Conservation (phyloP, 805 yeast species). For the Saccharomycopsis lassenensis region DNA sequence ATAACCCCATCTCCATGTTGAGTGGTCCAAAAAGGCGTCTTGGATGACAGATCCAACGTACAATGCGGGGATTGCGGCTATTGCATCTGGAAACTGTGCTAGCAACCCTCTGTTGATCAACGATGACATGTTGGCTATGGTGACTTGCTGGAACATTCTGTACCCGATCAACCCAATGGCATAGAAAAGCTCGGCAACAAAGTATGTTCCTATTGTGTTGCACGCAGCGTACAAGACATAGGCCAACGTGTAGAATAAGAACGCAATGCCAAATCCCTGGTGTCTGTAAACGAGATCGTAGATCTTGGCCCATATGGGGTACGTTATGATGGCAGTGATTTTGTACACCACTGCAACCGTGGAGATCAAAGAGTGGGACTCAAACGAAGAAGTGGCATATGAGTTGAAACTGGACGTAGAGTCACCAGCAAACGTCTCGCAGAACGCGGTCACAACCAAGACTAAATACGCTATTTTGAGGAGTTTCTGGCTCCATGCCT, state of each 20-base stretch:
- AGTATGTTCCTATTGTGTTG: slow-evolving; percentile 24
- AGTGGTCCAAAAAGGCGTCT: slow-evolving; percentile 24
- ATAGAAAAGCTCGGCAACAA: slow-evolving; percentile 27
- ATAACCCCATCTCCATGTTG: slow-evolving; percentile 41
- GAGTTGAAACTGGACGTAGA: slow-evolving; percentile 21
- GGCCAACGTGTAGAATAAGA: slow-evolving; percentile 25
- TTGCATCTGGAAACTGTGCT: slow-evolving; percentile 27
- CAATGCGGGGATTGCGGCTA: slow-evolving; percentile 23
- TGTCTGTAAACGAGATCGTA: slow-evolving; percentile 30
- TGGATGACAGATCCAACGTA: slow-evolving; percentile 23
- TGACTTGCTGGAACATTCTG: slow-evolving; percentile 27
- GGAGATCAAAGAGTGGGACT: slow-evolving; percentile 28
- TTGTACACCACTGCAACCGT: slow-evolving; percentile 30
- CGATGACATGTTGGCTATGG: slow-evolving; percentile 30
- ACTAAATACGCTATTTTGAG: slow-evolving; percentile 21
- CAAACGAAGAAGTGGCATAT: slow-evolving; percentile 29
- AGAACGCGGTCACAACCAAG: slow-evolving; percentile 22
- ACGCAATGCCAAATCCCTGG: slow-evolving; percentile 27
- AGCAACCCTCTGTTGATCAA: slow-evolving; percentile 29
- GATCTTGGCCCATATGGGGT: slow-evolving; percentile 29
- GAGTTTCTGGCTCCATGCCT: slow-evolving; percentile 20
- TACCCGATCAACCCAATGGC: slow-evolving; percentile 31
- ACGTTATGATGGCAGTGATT: slow-evolving; percentile 28
- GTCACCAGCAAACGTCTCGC: slow-evolving; percentile 24
- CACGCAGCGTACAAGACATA: slow-evolving; percentile 28